phyloP scores from a whole-genome alignment of 2,329 filamentous ascomycete genomes.

The Gnomoniopsis sp. region DNA sequence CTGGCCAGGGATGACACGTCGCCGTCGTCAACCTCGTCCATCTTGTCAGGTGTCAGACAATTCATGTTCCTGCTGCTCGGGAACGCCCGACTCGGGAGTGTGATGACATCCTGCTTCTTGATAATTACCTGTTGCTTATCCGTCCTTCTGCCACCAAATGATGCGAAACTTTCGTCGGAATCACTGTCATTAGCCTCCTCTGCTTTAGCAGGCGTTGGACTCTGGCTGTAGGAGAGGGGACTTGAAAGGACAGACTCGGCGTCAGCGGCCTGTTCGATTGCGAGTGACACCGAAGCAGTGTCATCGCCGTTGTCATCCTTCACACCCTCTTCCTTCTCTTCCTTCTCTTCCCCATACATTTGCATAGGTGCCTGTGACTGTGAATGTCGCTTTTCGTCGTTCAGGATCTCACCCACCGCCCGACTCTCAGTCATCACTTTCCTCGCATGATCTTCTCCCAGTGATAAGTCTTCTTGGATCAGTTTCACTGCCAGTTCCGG shows the following conservation, averaged over 20 bases:
- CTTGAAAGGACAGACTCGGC: constrained; percentile 2
- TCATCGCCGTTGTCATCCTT: constrained; percentile 5
- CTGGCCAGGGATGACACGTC: neutral
- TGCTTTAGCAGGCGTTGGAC: neutral
- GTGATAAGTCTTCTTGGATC: constrained; percentile 54
- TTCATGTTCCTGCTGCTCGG: neutral
- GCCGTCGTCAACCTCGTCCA: neutral
- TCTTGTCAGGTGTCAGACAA: neutral
- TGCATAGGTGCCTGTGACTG: neutral
- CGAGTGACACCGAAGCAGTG: constrained; percentile 1
- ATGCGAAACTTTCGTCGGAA: constrained; percentile 5
- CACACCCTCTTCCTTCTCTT: constrained; percentile 16
- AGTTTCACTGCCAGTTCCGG: constrained; percentile 61
- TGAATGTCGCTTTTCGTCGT: constrained; percentile 61
- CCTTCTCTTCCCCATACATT: constrained; percentile 6
- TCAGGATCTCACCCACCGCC: constrained; percentile 62
- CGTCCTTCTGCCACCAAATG: neutral
- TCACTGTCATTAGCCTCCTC: constrained; percentile 8
- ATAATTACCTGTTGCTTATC: neutral
- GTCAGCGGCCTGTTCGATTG: constrained; percentile 4
- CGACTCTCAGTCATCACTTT: constrained; percentile 64
- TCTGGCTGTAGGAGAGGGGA: neutral
- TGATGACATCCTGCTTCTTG: neutral
- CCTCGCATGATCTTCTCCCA: constrained; percentile 40
- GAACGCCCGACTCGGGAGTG: neutral